phyloP scores from a whole-genome alignment of 2,329 filamentous ascomycete species.

The Curvularia lunata region DNA sequence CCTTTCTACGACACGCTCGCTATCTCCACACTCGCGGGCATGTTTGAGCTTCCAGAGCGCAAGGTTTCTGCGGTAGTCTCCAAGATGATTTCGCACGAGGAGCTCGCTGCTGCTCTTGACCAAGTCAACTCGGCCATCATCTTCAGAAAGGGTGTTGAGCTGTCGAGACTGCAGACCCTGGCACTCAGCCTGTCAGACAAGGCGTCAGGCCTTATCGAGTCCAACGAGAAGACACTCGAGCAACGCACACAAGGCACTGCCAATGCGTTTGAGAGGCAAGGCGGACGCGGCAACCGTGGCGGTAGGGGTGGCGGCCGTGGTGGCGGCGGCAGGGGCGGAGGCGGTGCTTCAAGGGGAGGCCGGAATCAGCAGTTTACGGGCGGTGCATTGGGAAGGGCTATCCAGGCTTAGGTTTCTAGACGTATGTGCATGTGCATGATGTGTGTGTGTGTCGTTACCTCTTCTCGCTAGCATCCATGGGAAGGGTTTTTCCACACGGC shows the following conservation, averaged over 20 bases:
- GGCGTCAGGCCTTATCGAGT: constrained; percentile 93
- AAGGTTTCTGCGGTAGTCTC: constrained; percentile 96
- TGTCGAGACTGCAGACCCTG: constrained; percentile 92
- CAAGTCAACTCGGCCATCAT: constrained; percentile 97
- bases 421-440: not conserved
- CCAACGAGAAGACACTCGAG: constrained; percentile 96
- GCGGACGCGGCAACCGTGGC: constrained; percentile 77
- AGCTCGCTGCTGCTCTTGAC: constrained; percentile 93
- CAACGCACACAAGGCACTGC: constrained; percentile 95
- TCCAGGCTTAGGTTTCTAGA: constrained; percentile 51
- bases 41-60: constrained; percentile 92
- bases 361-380: constrained; percentile 82
- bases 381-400: constrained; percentile 71
- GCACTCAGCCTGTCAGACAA: constrained; percentile 95
- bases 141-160: constrained; percentile 99
- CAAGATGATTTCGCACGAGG: constrained; percentile 99
- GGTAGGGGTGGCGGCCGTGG: constrained; percentile 63
- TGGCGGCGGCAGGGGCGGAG: constrained; percentile 63
- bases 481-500: constrained; percentile 1
- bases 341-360: constrained; percentile 62
- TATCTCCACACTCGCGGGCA: constrained; percentile 80
- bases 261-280: constrained; percentile 93
- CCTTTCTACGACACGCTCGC: constrained; percentile 98
- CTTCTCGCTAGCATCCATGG: not conserved
- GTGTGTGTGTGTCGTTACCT: not conserved